Evolutionary conservation across 306 rosid genomes (phyloP), one percentile per base, ranked within the genome.

Genomic region (Purshia tridentata): DNA sequence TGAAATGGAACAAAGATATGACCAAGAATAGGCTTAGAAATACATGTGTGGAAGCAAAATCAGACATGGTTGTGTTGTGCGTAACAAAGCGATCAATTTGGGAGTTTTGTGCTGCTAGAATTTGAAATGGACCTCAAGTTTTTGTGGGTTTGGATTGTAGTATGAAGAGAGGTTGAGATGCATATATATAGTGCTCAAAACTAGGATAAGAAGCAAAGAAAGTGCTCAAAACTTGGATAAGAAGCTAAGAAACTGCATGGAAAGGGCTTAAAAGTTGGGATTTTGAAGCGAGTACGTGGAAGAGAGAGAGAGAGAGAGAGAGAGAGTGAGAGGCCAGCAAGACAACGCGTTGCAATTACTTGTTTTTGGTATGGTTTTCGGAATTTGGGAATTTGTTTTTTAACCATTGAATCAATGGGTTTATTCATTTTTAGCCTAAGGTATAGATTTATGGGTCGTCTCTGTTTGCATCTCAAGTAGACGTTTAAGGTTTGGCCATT

Each of bases 331-430:
- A 65, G 65, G 75, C 82, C 84, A 86, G 90, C 65, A 63, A 62
- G 85, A 57, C 39, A 45, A 75, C 89, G 83, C 86, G 91, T 72
- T 59, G 60, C 29, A 9, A 19, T 23, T 35, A 52, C 23, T 14
- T 10, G 29, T 65, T 69, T 76, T 12, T 29, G 35, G 35, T 29
- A 29, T 29, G 35, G 35, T 29, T 29, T 29, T 29, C 35, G 35
- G 35, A 29, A 29, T 29, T 29, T 2, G 35, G 1, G 35, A 29
- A n/a, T n/a, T n/a, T n/a, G 35, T 29, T 29, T 29, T 29, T 29
- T 29, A 29, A 29, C 1, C 35, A 29, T 29, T 29, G 2, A 3
- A 29, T 29, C 35, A 29, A 29, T 3, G 35, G 35, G 2, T 29
- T 29, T 29, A 29, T 3, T 3, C 35, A 29, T 29, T 29, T 29